phyloP scores from a whole-genome alignment of 768 basidiomycete species.

The Hygrocybe punicea region DNA sequence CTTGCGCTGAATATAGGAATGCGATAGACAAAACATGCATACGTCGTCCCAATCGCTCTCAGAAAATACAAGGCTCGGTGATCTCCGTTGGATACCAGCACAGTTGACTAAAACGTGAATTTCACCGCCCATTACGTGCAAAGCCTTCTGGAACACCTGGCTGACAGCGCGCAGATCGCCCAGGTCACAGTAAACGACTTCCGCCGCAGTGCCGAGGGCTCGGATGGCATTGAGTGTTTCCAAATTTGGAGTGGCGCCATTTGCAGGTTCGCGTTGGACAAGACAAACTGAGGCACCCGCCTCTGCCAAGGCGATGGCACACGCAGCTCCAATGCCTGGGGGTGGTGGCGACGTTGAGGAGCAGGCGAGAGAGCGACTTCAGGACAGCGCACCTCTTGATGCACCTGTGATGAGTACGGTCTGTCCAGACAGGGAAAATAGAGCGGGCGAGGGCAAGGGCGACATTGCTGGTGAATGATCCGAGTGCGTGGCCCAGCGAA shows the following conservation, averaged over 20 bases:
- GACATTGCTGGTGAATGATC: too few species aligned
- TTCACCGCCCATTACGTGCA: slow-evolving; percentile 38
- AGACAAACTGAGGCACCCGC: slow-evolving; percentile 49
- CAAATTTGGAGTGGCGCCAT: slow-evolving; percentile 22
- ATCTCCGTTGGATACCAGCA: slow-evolving; percentile 58
- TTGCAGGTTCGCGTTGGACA: slow-evolving; percentile 35
- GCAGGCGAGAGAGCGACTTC: not conserved
- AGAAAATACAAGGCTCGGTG: slow-evolving; percentile 58
- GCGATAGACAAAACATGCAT: slow-evolving; percentile 17
- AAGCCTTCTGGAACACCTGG: slow-evolving; percentile 39
- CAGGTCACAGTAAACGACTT: slow-evolving; percentile 42
- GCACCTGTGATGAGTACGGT: slow-evolving; percentile 80
- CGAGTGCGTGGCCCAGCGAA: too few species aligned
- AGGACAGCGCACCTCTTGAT: slow-evolving; percentile 53
- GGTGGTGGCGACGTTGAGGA: slow-evolving; percentile 5
- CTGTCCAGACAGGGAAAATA: slow-evolving; percentile 66
- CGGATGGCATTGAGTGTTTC: slow-evolving; percentile 35
- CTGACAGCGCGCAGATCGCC: slow-evolving; percentile 42
- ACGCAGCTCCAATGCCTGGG: slow-evolving; percentile 50
- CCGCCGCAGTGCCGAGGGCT: slow-evolving; percentile 27
- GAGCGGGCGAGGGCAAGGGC: slow-evolving; percentile 46
- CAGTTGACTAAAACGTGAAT: slow-evolving; percentile 70
- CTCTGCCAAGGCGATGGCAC: slow-evolving; percentile 47
- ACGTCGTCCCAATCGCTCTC: slow-evolving; percentile 71
- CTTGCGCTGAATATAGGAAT: not conserved